These are phyloP conservation scores for Xylariaceae sp. DNA, from an alignment of 2,329 filamentous ascomycete genomes.

Conservation along the genomic window DNA sequence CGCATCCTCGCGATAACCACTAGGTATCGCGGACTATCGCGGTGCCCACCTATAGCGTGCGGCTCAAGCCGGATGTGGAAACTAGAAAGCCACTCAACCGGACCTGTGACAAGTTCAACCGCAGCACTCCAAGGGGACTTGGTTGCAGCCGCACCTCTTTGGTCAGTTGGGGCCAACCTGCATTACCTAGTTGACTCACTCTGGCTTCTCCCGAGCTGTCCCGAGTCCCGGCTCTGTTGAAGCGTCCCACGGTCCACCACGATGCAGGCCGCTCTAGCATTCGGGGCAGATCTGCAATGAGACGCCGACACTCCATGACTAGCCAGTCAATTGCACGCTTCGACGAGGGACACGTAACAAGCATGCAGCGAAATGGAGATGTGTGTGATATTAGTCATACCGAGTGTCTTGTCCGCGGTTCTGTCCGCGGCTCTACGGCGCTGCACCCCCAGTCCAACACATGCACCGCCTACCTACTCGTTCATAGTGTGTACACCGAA, in stretches of 20 bases:
- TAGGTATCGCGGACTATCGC: too few relatives aligned
- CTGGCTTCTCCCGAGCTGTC: constrained; percentile 14
- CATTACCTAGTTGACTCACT: constrained; percentile 17
- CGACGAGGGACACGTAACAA: background rate
- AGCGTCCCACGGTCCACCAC: too few relatives aligned
- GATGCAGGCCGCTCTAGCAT: too few relatives aligned
- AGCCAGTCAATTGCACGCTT: background rate
- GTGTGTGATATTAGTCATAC: background rate
- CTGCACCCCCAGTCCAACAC: background rate
- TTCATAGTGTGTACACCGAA: background rate
- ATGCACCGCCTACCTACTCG: constrained; percentile 3
- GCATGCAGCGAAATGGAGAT: background rate
- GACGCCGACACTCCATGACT: background rate
- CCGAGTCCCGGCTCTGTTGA: background rate
- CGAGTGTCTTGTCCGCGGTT: background rate
- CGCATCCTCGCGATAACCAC: too few relatives aligned
- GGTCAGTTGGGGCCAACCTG: constrained; percentile 12
- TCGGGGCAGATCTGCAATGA: too few relatives aligned
- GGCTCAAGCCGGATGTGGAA: too few relatives aligned
- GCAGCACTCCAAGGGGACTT: background rate
- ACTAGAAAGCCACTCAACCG: too few relatives aligned
- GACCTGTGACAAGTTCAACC: too few relatives aligned
- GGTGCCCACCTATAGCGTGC: too few relatives aligned
- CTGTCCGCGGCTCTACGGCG: background rate
- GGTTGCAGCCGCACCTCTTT: background rate